These are phyloP conservation scores for Cystobasidium sp. DNA, from an alignment of 1,284 basidiomycete species.

Conservation along the genomic window DNA sequence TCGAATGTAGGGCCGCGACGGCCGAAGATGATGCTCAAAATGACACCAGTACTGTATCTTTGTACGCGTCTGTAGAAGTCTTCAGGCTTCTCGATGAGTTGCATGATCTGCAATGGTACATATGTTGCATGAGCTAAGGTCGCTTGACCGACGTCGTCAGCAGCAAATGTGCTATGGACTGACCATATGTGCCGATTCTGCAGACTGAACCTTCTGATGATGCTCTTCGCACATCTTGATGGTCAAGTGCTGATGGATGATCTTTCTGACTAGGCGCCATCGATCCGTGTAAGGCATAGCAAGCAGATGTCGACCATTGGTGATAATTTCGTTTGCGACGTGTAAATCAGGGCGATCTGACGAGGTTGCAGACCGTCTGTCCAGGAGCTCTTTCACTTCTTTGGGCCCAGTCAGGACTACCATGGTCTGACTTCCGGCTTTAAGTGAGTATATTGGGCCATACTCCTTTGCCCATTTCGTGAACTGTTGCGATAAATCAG, in stretches of 20 bases:
- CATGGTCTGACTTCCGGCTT: constrained; percentile 19
- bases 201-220: constrained; percentile 31
- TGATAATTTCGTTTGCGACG: constrained; percentile 35
- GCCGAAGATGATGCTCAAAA: constrained; percentile 38
- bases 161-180: background rate
- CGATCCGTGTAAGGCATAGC: constrained; percentile 16
- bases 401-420: constrained; percentile 12
- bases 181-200: constrained; percentile 36
- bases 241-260: constrained; percentile 36
- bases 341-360: constrained; percentile 21
- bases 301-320: constrained; percentile 23
- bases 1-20: constrained; percentile 33
- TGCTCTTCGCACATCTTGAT: constrained; percentile 42
- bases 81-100: constrained; percentile 22
- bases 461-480: constrained; percentile 36
- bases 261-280: constrained; percentile 24
- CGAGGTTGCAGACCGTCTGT: constrained; percentile 10
- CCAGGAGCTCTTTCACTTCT: constrained; percentile 30
- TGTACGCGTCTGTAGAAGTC: constrained; percentile 32
- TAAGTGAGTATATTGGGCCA: constrained; percentile 36
- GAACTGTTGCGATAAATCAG: background rate
- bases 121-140: background rate
- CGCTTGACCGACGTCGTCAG: background rate
- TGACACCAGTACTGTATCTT: constrained; percentile 38
- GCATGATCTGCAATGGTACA: constrained; percentile 4